phyloP scores from a whole-genome alignment of 106 monocot genomes.

The Allium fistulosum region DNA sequence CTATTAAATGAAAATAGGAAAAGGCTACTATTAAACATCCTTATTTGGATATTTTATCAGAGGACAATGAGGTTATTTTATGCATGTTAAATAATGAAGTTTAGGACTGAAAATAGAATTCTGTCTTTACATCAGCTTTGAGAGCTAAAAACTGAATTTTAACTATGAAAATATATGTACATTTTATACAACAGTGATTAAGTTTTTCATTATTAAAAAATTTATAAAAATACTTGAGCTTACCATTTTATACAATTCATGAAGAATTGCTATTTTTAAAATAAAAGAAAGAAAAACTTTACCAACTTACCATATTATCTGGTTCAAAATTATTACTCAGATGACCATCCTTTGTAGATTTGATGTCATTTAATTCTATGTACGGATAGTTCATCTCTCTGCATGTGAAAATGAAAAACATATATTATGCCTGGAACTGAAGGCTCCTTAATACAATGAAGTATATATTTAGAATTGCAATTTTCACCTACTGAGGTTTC shows the following conservation, averaged over 20 bases:
- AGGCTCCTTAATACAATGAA: not conserved
- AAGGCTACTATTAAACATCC: too few species aligned
- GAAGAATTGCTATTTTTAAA: not conserved
- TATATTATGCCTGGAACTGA: not conserved
- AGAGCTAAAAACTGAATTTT: too few species aligned
- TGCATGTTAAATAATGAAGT: too few species aligned
- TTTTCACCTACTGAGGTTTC: constrained; percentile 57
- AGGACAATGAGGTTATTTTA: too few species aligned
- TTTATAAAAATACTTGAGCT: too few species aligned
- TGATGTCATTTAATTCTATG: constrained; percentile 24
- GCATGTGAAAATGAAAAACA: constrained; percentile 4
- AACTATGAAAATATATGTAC: too few species aligned
- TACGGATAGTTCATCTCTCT: constrained; percentile 58
- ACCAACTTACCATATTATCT: constrained; percentile 27
- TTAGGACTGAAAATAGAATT: too few species aligned
- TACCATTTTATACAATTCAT: not conserved
- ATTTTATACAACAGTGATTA: too few species aligned
- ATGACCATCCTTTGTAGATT: constrained; percentile 11
- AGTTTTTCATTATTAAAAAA: too few species aligned
- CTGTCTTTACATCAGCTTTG: too few species aligned
- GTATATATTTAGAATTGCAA: not conserved
- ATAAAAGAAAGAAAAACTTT: not conserved
- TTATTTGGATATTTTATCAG: too few species aligned
- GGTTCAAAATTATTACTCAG: constrained; percentile 11
- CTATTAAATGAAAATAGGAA: too few species aligned